A percentile compares a stretch with the other conserved stretches of the same genome.
Conservation (phyloP, 169 alveolate genomes). For the Ichthyophthirius multifiliis region DNA sequence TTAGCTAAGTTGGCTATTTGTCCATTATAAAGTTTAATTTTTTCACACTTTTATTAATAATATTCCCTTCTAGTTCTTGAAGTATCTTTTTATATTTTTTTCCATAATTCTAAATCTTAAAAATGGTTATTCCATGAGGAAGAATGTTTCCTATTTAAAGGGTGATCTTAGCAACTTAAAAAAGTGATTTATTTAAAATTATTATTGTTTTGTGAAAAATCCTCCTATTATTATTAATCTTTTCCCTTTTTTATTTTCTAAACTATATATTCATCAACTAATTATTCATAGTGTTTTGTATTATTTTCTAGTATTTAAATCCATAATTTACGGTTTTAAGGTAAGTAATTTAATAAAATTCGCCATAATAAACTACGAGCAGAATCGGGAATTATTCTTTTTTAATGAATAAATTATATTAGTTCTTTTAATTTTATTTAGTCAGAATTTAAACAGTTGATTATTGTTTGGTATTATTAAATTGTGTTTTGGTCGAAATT, state of each 20-base stretch:
- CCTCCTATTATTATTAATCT: background rate
- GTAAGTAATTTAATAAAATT: background rate
- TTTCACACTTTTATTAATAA: constrained; percentile 46
- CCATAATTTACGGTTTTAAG: background rate
- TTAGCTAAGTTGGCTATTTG: constrained; percentile 29
- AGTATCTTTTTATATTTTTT: constrained; percentile 77
- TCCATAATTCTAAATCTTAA: constrained; percentile 68
- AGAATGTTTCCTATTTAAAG: constrained; percentile 33
- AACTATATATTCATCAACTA: constrained; percentile 2
- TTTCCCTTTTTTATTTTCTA: background rate
- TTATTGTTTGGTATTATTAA: background rate
- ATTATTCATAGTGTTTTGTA: background rate
- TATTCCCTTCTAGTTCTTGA: constrained; percentile 75
- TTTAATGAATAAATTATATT: background rate
- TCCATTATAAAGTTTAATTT: constrained; percentile 43
- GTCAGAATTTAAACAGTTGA: background rate
- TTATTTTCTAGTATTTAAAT: background rate
- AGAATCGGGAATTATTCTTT: background rate
- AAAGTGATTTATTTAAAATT: background rate
- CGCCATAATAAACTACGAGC: constrained; percentile 1
- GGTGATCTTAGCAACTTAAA: constrained; percentile 40
- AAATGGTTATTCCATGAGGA: constrained; percentile 56
- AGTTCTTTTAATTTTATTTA: background rate
- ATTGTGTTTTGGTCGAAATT: background rate
- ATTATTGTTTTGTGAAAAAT: background rate